Base-by-base conservation (phyloP, 495 filamentous ascomycete species). In the Talaromyces stipitatus region DNA sequence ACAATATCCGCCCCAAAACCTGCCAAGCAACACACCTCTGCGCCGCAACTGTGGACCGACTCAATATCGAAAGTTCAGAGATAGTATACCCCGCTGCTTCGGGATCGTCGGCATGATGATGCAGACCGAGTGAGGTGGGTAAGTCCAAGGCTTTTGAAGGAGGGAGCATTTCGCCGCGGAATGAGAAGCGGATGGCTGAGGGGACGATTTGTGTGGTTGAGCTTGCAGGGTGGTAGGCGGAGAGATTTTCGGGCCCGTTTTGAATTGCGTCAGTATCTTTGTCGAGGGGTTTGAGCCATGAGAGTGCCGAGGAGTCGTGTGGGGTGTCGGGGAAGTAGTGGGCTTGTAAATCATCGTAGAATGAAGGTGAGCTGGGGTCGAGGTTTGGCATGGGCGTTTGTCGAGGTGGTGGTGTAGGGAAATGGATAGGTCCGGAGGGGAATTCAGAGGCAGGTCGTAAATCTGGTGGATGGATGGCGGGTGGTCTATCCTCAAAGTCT, bases 11-110 rank as follows among this genome's bases (percentile, higher is more conserved):
- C 1, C 94, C 94, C 4, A 97, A 75, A 0, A 90, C 91, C 69
- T 95, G 92, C 71, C 88, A 96, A 1, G 95, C 91, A 11, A 98
- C 75, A 61, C 94, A 98, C 1, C 95, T 78, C 72, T 98, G 94
- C 1, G 85, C 82, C 3, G 95, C 82, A 53, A 95, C 90, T 0
- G 85, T 80, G 41, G 86, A 91, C n/a, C 91, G 80, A 22, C 89
- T 84, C 32, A 97, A 75, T 16, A 86, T 81, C 7, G 92, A 88
- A 2, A 98, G 78, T 69, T 98, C 94, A 0, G 86, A 86, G 26
- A 98, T 79, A 1, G 95, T 97, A 68, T 98, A 98, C 0, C 94
- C 94, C 0, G 94, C 94, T 0, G 92, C 90, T 63, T 94, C 89
- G 11, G 94, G 94, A 6, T 95, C 91, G 45, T 95, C 84, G 59